Conservation (phyloP, 116 monocot species). For the Trichopus zeylanicus region DNA sequence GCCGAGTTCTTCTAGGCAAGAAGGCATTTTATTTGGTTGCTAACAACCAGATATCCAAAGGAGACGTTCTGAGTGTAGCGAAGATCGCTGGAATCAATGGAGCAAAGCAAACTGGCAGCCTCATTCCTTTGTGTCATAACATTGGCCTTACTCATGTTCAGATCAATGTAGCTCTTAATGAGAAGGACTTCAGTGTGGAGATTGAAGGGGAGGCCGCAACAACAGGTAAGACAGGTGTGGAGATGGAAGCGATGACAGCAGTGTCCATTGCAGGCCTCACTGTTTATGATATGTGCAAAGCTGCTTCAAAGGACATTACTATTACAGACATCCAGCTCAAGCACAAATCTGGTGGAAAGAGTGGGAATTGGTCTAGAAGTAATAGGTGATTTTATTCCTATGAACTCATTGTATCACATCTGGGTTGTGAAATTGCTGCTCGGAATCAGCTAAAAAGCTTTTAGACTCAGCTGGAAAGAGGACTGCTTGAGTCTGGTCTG, state of each 20-base stretch:
- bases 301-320: slow-evolving; percentile 68
- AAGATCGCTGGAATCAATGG: slow-evolving; percentile 87
- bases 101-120: slow-evolving; percentile 73
- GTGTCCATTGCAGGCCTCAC: slow-evolving; percentile 81
- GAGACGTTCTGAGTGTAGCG: slow-evolving; percentile 79
- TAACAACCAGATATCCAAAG: slow-evolving; percentile 78
- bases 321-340: slow-evolving; percentile 60
- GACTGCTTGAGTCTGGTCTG: no score
- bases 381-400: no score
- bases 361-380: slow-evolving; percentile 65
- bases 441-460: no score
- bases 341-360: slow-evolving; percentile 74
- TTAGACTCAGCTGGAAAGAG: no score
- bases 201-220: slow-evolving; percentile 58
- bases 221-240: slow-evolving; percentile 65
- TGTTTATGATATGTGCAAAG: slow-evolving; percentile 98
- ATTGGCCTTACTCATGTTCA: slow-evolving; percentile 49
- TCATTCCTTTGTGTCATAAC: slow-evolving; percentile 87
- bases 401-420: no score
- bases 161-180: slow-evolving; percentile 51
- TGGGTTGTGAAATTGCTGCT: no score
- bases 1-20: slow-evolving; percentile 74
- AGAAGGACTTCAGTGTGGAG: slow-evolving; percentile 71
- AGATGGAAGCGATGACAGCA: slow-evolving; percentile 86
- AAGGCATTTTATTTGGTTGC: slow-evolving; percentile 60